Evolutionary conservation across 2,329 filamentous ascomycete species (phyloP).

Genomic region (Phyllosticta capitalensis): DNA sequence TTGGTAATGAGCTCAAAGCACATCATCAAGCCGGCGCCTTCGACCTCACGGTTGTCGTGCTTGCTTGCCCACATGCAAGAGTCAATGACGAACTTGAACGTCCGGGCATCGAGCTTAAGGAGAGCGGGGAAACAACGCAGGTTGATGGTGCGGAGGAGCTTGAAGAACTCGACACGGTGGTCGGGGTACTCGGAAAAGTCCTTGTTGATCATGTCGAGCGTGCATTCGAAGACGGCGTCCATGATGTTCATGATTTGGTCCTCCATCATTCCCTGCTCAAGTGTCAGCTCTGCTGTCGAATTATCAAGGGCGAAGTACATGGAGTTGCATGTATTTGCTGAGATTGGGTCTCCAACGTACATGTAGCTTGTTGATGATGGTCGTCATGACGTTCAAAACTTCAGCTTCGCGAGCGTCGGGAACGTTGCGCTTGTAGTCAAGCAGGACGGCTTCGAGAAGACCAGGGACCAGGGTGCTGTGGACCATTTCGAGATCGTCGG

Average conservation of each 20-base stretch:
- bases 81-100: conserved; percentile 99
- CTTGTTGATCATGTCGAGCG: conserved; percentile 99
- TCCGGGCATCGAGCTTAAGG: conserved; percentile 84
- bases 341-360: conserved; percentile 57
- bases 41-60: conserved; percentile 96
- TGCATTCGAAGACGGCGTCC: conserved; percentile 98
- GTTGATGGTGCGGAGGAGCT: conserved; percentile 90
- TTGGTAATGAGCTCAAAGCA: conserved; percentile 96
- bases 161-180: conserved; percentile 99
- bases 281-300: not conserved
- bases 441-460: conserved; percentile 81
- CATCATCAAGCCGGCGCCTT: conserved; percentile 94
- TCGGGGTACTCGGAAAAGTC: conserved; percentile 99
- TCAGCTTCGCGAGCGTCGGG: conserved; percentile 92
- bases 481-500: conserved; percentile 89
- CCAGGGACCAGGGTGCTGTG: conserved; percentile 93
- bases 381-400: conserved; percentile 94
- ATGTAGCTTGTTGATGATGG: conserved; percentile 91
- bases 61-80: conserved; percentile 99
- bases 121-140: conserved; percentile 93
- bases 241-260: conserved; percentile 96
- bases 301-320: conserved; percentile 7
- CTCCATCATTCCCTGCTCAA: conserved; percentile 75
- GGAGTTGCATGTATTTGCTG: conserved; percentile 39
- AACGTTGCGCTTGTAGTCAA: conserved; percentile 96